Evolutionary conservation across 1,284 basidiomycete species (phyloP), one percentile per base, ranked within the genome.

Genomic region (Rhodotorula sp.): DNA sequence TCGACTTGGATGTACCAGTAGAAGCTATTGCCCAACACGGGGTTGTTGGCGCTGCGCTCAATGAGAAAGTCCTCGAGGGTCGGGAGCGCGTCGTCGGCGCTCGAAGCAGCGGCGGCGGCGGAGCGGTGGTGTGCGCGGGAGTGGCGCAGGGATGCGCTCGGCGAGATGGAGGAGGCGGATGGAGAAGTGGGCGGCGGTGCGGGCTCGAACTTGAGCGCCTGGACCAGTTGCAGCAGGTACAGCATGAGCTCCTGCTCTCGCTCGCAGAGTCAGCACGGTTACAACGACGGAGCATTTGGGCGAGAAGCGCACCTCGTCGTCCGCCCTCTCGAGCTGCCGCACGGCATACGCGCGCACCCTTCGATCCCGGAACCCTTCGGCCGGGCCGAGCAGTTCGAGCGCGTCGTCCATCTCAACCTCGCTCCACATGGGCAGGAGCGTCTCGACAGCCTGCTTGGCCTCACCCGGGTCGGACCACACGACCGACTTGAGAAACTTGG

Each of bases 1-100:
- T 99, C 97, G 5, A 99, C 96, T 86, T 93, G 92, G 66, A 99
- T 87, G 78, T 99, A 99, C 97, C 97, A 99, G 80, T 97, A 91
- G 71, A 99, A 85, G 44, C 91, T 87, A 78, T 97, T 98, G 0
- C 94, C 96, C 2, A 99, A 84, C 0, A 93, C 86, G 1, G 86
- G 85, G 78, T 97, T 96, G 65, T 86, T 84, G 17, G 93, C 91
- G 23, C 92, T 92, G 25, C 95, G 87, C 8, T 87, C 83, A 64
- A 98, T 93, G 62, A 99, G 85, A 79, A 98, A 97, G 78, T 95
- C 92, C 1, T 92, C 89, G 2, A 97, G 84, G 0, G 74, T 68
- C 17, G 70, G 71, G 34, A 64, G 50, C 34, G 34, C 34, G 45
- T 71, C 53, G 45, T 79, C 76, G 25, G 70, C 64, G 55, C 1